Conservation (phyloP, 2,329 filamentous ascomycete species). For the Calonectria naviculata region DNA sequence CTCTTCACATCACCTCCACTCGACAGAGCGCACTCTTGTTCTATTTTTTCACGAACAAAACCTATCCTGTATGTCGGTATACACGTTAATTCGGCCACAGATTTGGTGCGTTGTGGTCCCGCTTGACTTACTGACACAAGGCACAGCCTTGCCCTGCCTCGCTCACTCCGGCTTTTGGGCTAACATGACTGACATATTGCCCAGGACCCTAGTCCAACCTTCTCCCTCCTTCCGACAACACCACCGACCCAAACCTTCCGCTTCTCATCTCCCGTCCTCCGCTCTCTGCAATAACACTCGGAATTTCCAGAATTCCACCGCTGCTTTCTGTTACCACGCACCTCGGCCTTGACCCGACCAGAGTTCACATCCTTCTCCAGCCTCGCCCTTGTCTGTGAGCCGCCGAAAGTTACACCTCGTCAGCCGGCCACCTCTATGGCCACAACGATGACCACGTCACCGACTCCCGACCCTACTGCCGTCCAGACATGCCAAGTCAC, state of each 20-base stretch:
- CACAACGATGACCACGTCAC: conserved; percentile 14
- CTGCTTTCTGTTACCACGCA: background rate
- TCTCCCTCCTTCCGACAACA: conserved; percentile 15
- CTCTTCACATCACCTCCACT: conserved; percentile 9
- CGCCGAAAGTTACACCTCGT: conserved; percentile 5
- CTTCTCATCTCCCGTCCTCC: background rate
- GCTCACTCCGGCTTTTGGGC: conserved; percentile 6
- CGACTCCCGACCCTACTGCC: background rate
- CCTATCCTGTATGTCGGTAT: background rate
- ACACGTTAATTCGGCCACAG: background rate
- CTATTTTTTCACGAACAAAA: background rate
- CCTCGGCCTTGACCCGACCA: background rate
- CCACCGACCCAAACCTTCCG: conserved; percentile 4
- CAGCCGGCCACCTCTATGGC: conserved; percentile 7
- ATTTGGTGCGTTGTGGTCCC: background rate
- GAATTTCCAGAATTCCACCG: background rate
- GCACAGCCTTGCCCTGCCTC: conserved; percentile 13
- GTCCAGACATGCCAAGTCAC: conserved; percentile 10
- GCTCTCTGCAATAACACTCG: background rate
- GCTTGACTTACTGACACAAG: background rate
- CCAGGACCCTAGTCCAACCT: conserved; percentile 21
- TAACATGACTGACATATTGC: conserved; percentile 21
- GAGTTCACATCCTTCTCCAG: background rate
- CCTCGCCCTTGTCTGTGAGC: background rate
- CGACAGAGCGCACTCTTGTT: conserved; percentile 3